phyloP scores from a whole-genome alignment of 2,329 filamentous ascomycete species.

The Fusarium austroafricanum region DNA sequence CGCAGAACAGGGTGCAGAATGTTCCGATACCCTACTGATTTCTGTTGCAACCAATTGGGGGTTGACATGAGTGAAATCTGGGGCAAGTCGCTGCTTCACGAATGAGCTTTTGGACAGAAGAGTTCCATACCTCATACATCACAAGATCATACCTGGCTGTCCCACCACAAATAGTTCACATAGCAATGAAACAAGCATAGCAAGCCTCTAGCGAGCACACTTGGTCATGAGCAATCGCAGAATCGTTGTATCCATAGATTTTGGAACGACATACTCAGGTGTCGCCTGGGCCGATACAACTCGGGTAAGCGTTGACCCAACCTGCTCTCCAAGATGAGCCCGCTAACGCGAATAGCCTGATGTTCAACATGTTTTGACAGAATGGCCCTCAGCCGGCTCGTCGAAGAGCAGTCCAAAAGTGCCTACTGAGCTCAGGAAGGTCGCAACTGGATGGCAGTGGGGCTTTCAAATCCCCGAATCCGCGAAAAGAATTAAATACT shows the following conservation, averaged over 20 bases:
- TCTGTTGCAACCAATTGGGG: constrained; percentile 27
- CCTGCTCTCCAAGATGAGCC: neutral
- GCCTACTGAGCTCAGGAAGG: constrained; percentile 60
- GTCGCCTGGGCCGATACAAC: constrained; percentile 63
- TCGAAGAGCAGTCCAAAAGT: constrained; percentile 57
- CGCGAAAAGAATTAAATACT: constrained; percentile 55
- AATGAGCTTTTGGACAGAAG: constrained; percentile 23
- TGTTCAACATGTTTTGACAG: constrained; percentile 56
- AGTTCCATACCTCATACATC: constrained; percentile 20
- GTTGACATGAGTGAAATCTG: constrained; percentile 30
- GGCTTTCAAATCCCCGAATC: constrained; percentile 60
- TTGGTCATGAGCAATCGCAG: constrained; percentile 51
- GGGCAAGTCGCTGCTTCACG: constrained; percentile 30
- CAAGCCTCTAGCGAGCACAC: constrained; percentile 26
- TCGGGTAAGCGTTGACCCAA: constrained; percentile 46
- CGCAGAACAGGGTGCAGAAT: constrained; percentile 32
- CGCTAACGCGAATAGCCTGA: constrained; percentile 51
- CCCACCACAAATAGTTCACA: constrained; percentile 37
- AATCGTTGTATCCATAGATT: constrained; percentile 66
- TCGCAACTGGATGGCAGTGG: constrained; percentile 59
- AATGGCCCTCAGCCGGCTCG: constrained; percentile 56
- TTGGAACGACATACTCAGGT: constrained; percentile 68
- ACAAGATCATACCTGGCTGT: constrained; percentile 29
- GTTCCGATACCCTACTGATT: constrained; percentile 31
- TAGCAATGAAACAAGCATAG: constrained; percentile 36